Conservation (phyloP, 2,329 filamentous ascomycete genomes). For the Cordyceps cicadae region DNA sequence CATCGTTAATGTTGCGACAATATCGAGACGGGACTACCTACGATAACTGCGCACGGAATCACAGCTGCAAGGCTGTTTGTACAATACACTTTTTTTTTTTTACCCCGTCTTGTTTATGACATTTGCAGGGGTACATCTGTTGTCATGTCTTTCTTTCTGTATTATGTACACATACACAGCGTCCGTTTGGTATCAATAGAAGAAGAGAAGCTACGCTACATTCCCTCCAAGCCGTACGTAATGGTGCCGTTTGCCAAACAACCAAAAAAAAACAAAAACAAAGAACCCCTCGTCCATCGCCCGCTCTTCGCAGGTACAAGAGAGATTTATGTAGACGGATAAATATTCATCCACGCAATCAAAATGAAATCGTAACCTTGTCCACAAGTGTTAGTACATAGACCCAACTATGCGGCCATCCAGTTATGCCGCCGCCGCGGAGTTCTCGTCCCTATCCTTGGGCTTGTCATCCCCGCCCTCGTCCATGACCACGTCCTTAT, state of each 20-base stretch:
- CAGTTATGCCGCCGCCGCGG: conserved; percentile 4
- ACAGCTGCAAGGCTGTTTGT: background rate
- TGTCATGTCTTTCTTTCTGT: background rate
- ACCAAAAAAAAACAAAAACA: background rate
- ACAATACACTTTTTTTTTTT: background rate
- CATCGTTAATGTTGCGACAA: background rate
- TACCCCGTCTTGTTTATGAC: background rate
- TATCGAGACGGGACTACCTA: background rate
- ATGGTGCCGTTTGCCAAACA: conserved; percentile 2
- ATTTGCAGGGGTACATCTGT: background rate
- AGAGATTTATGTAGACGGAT: background rate
- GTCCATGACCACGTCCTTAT: conserved; percentile 26
- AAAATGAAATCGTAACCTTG: background rate
- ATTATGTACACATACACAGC: conserved; percentile 3
- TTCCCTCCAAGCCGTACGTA: background rate
- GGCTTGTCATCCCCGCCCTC: conserved; percentile 17
- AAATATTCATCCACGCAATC: background rate
- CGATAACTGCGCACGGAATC: background rate
- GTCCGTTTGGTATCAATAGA: conserved; percentile 11
- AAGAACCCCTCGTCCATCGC: background rate
- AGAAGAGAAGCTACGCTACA: background rate
- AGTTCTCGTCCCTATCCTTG: conserved; percentile 3
- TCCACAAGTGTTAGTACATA: conserved; percentile 3
- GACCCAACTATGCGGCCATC: background rate
- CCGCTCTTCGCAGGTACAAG: background rate